phyloP scores from a whole-genome alignment of 140 eudicot species.

The Bidens hawaiensis region DNA sequence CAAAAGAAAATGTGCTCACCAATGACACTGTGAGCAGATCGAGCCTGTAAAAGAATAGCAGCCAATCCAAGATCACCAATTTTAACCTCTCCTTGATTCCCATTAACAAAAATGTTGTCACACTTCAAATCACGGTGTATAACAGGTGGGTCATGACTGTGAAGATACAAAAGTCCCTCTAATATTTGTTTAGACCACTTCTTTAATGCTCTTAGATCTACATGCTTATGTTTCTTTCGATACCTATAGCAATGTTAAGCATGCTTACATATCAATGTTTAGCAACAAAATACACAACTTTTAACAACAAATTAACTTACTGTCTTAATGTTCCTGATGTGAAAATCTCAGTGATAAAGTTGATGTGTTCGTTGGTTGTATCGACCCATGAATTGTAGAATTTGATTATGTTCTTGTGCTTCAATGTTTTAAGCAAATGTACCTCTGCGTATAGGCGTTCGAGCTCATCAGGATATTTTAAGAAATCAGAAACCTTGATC shows the following conservation, averaged over 20 bases:
- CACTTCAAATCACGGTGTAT: conserved; percentile 96
- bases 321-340: conserved; percentile 92
- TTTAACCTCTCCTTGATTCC: conserved; percentile 96
- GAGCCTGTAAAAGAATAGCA: conserved; percentile 79
- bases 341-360: conserved; percentile 94
- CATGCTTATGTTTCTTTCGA: conserved; percentile 92
- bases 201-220: conserved; percentile 87
- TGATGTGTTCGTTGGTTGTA: conserved; percentile 68
- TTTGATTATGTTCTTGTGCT: conserved; percentile 94
- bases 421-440: conserved; percentile 90
- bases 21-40: conserved; percentile 93
- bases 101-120: conserved; percentile 90
- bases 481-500: conserved; percentile 75
- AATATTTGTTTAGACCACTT: conserved; percentile 95
- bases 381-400: conserved; percentile 96
- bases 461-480: conserved; percentile 70
- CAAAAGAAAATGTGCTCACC: conserved; percentile 42
- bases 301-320: conserved; percentile 38
- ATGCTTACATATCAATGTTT: neutral
- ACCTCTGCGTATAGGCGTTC: conserved; percentile 93
- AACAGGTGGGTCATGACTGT: conserved; percentile 94
- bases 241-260: conserved; percentile 38
- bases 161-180: conserved; percentile 94
- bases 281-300: neutral
- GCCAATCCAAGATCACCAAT: conserved; percentile 97